Conservation (phyloP, 2,329 filamentous ascomycete species). For the Colletotrichum ledebouriae region DNA sequence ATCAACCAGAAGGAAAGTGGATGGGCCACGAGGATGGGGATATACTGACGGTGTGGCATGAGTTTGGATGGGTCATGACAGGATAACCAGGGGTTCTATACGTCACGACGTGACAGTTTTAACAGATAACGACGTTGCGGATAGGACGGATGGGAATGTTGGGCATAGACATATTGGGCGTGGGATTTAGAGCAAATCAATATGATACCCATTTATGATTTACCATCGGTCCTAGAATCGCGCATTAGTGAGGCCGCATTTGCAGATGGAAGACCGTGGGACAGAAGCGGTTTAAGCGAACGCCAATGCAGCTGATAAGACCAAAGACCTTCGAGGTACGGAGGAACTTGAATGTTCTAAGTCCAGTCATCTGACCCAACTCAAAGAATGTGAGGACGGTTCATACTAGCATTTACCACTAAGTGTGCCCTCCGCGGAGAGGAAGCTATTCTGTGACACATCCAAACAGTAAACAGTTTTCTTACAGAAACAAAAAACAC, state of each 20-base stretch:
- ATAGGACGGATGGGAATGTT: background rate
- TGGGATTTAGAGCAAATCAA: constrained; percentile 21
- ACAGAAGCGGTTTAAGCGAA: background rate
- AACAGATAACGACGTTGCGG: constrained; percentile 16
- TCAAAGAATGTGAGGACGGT: constrained; percentile 9
- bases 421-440: constrained; percentile 13
- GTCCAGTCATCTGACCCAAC: constrained; percentile 10
- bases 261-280: background rate
- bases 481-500: constrained; percentile 18
- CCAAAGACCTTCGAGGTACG: no score
- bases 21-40: constrained; percentile 84
- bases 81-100: no score
- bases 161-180: constrained; percentile 29
- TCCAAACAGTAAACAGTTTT: constrained; percentile 8
- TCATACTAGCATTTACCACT: constrained; percentile 38
- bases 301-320: background rate
- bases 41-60: constrained; percentile 64
- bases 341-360: background rate
- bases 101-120: background rate
- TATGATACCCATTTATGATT: constrained; percentile 38
- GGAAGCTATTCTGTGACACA: constrained; percentile 27
- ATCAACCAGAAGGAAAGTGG: constrained; percentile 86
- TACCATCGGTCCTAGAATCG: background rate
- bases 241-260: background rate
- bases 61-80: no score